Evolutionary conservation across 805 yeast species (phyloP), one percentile per base, ranked within the genome.

Genomic region (Aciculoconidium aculeatum): DNA sequence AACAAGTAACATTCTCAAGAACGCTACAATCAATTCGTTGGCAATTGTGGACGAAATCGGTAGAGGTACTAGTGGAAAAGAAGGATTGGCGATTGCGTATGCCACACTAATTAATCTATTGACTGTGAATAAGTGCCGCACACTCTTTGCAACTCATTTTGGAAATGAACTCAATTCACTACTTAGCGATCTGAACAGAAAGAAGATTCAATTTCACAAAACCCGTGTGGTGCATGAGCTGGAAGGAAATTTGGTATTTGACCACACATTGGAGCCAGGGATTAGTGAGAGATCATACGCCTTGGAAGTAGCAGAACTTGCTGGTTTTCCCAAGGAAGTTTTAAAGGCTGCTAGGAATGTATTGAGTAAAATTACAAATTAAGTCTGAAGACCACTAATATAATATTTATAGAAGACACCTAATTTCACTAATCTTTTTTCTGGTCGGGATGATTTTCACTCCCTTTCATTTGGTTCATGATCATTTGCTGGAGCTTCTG

Each of bases 101-200:
- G 88, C 94, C 0, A 69, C 88, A 0, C 53, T 87, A 27, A 52
- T 70, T 21, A 72, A 77, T 45, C 54, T 87, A 31, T 41, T 73
- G 9, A 51, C 58, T 12, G 50, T 51, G 4, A 82, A 78, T 40
- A 63, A 70, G 41, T 79, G 92, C 43, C 66, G 90, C 15, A 67
- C 88, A 0, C 57, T 87, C n/a, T 87, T 87, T 64, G 95, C 96
- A 1, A 87, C 96, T 0, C 96, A 87, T 61, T 87, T 77, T 55
- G 70, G 68, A 1, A 44, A 36, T 13, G 70, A 64, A 29, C 39
- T 64, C 10, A 47, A 66, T n/a, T 37, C 47, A 0, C 45, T 80
- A 11, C 40, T 64, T 14, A 51, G 50, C n/a, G 44, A 50, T 1
- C 38, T 61, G 30, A 49, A 39, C 44, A 45, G 45, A 21, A 37